Conservation (phyloP, 2,329 filamentous ascomycete species). For the Ophiostoma pallidulum region DNA sequence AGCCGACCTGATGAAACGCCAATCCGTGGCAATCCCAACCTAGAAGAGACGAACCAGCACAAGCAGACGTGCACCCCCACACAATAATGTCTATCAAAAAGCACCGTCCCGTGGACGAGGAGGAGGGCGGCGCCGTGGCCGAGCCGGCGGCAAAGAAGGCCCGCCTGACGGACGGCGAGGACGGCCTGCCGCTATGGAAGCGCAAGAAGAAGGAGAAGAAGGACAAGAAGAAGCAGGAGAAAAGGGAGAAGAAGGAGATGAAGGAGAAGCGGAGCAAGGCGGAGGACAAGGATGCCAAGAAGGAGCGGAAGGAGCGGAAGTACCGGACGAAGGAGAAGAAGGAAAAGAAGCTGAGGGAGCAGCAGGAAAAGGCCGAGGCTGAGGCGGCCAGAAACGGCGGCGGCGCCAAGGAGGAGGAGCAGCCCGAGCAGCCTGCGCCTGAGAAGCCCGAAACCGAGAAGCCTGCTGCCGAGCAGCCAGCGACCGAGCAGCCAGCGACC, state of each 20-base stretch:
- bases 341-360: not conserved
- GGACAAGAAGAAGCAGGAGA: constrained; percentile 6
- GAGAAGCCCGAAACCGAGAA: no score
- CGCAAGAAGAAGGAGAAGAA: constrained; percentile 8
- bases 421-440: no score
- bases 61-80: not conserved
- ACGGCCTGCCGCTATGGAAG: constrained; percentile 2
- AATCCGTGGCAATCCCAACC: not conserved
- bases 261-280: not conserved
- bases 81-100: constrained; percentile 13
- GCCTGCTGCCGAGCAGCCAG: no score
- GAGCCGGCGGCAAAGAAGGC: constrained; percentile 13
- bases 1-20: not conserved
- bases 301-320: constrained; percentile 1
- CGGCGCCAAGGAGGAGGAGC: no score
- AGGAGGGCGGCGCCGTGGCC: not conserved
- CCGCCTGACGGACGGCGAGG: constrained; percentile 5
- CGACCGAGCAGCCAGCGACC: no score
- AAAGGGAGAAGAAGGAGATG: constrained; percentile 3
- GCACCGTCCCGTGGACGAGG: constrained; percentile 13
- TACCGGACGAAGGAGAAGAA: constrained; percentile 5
- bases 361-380: constrained; percentile 13
- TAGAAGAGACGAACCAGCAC: no score
- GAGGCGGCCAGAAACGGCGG: no score
- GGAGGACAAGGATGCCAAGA: constrained; percentile 6